These are phyloP conservation scores for Falciphora oryzae DNA, from an alignment of 2,329 filamentous ascomycete genomes.

Conservation along the genomic window DNA sequence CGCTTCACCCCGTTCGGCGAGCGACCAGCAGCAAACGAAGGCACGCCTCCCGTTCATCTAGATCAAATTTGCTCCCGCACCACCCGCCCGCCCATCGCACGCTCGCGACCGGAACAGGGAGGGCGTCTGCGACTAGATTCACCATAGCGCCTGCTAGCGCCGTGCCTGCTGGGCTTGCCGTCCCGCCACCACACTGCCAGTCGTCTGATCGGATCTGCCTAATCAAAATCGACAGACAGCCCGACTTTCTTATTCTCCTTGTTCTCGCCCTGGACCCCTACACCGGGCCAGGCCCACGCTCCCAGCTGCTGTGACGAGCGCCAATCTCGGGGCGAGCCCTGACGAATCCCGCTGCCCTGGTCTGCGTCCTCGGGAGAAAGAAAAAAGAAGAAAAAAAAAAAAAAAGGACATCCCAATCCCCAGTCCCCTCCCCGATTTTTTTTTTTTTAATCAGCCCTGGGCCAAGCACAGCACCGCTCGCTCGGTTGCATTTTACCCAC, in stretches of 20 bases:
- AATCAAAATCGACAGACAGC: constrained; percentile 7
- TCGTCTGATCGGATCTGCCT: constrained; percentile 12
- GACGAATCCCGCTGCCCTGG: not conserved
- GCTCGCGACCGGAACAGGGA: not conserved
- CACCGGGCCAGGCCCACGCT: not conserved
- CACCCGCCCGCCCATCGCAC: not conserved
- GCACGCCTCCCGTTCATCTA: constrained; percentile 5
- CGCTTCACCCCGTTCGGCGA: not conserved
- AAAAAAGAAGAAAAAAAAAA: no score
- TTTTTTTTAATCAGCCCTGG: not conserved
- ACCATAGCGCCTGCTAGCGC: constrained; percentile 6
- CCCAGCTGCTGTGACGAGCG: constrained; percentile 2
- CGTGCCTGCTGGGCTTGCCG: constrained; percentile 6
- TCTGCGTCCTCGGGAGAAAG: not conserved
- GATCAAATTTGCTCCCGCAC: constrained; percentile 2
- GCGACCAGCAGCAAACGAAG: constrained; percentile 4
- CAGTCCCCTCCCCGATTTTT: not conserved
- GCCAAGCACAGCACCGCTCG: not conserved
- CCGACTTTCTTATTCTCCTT: not conserved
- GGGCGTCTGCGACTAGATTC: not conserved
- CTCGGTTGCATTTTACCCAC: not conserved
- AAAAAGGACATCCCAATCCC: not conserved
- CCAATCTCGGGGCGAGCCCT: not conserved
- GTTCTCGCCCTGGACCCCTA: not conserved
- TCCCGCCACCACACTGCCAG: constrained; percentile 3